Percentiles rank a stretch among this genome's conserved stretches.
phyloP scores from a whole-genome alignment of 2,329 filamentous ascomycete species.

The Madurella mycetomatis region DNA sequence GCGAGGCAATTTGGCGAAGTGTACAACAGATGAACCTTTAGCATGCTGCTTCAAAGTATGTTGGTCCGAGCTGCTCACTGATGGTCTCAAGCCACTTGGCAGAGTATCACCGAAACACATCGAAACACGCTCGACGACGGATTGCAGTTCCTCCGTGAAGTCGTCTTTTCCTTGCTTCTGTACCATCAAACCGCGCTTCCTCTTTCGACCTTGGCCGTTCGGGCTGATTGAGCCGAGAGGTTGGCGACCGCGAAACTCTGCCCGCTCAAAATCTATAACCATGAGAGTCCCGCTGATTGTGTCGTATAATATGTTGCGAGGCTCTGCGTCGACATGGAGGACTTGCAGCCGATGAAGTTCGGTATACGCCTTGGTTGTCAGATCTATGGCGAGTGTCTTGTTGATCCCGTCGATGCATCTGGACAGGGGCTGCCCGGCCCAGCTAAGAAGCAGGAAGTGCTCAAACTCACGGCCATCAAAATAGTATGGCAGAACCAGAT shows the following conservation, averaged over 20 bases:
- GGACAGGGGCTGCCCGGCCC: conserved; percentile 27
- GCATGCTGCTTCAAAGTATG: too few relatives aligned
- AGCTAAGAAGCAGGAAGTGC: conserved; percentile 36
- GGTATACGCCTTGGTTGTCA: conserved; percentile 9
- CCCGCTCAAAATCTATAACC: conserved; percentile 7
- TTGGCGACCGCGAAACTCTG: conserved; percentile 6
- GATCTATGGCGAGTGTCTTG: conserved; percentile 9
- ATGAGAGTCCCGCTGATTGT: conserved; percentile 6
- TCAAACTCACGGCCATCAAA: conserved; percentile 29
- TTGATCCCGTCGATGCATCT: conserved; percentile 13
- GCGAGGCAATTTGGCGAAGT: not conserved
- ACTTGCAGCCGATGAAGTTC: conserved; percentile 11
- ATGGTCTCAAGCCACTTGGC: too few relatives aligned
- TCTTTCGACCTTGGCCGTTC: conserved; percentile 9
- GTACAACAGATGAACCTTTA: not conserved
- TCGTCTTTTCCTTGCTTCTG: conserved; percentile 10
- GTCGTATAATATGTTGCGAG: conserved; percentile 8
- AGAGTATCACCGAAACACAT: too few relatives aligned
- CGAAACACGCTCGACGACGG: too few relatives aligned
- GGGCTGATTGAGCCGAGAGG: conserved; percentile 10
- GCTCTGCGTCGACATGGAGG: conserved; percentile 6
- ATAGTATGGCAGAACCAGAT: conserved; percentile 31
- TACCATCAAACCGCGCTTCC: conserved; percentile 4
- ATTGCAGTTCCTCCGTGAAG: conserved; percentile 1
- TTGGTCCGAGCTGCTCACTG: not conserved